Conservation (phyloP, 176 grass and related monocot species). For the Dactylis glomerata region DNA sequence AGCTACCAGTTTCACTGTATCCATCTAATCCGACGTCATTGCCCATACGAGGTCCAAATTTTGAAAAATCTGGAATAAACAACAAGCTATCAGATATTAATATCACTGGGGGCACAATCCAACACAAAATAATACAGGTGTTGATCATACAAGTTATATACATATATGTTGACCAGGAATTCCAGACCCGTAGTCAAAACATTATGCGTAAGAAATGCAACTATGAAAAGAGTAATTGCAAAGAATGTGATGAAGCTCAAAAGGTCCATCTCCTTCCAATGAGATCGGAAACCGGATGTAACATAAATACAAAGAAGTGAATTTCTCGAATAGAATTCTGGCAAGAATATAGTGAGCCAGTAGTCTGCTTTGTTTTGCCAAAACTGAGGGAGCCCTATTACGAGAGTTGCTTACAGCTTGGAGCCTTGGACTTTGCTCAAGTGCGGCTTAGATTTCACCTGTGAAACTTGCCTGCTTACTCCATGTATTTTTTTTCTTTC, state of each 20-base stretch:
- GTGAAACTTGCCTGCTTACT: background rate
- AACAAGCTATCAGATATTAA: background rate
- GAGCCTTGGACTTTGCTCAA: background rate
- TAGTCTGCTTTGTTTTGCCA: background rate
- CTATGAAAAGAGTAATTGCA: background rate
- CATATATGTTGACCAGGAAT: background rate
- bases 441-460: background rate
- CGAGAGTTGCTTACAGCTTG: background rate
- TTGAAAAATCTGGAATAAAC: conserved; percentile 42
- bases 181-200: background rate
- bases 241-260: background rate
- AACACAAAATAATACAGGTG: conserved; percentile 4
- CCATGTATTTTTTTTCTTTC: background rate
- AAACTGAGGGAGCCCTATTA: background rate
- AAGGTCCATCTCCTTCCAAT: conserved; percentile 6
- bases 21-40: conserved; percentile 43
- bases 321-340: background rate
- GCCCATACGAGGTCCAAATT: conserved; percentile 25
- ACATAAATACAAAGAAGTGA: background rate
- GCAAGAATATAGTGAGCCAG: background rate
- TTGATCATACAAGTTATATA: background rate
- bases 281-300: background rate
- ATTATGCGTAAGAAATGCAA: background rate
- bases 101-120: background rate
- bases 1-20: conserved; percentile 43